Conservation (phyloP, 768 basidiomycete genomes). For the Suillus lakei region DNA sequence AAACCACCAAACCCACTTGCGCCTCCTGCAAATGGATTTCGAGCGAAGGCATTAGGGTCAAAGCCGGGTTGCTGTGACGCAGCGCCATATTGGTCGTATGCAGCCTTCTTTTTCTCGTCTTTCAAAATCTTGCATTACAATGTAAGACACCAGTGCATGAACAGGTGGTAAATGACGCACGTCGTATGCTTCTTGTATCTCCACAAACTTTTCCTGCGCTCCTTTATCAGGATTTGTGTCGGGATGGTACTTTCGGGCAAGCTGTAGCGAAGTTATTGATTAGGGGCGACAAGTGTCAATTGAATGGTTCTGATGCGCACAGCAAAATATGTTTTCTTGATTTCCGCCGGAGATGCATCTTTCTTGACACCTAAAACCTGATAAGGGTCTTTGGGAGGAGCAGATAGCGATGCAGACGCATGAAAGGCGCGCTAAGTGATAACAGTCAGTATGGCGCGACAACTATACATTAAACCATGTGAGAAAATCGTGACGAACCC, state of each 20-base stretch:
- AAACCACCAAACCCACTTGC: constrained; percentile 73
- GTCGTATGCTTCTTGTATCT: constrained; percentile 98
- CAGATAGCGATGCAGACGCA: constrained; percentile 55
- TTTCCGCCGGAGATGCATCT: constrained; percentile 84
- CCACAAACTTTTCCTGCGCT: constrained; percentile 91
- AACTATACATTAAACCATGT: constrained; percentile 45
- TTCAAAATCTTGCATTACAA: constrained; percentile 71
- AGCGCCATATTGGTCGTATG: constrained; percentile 91
- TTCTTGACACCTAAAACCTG: constrained; percentile 85
- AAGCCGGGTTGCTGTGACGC: constrained; percentile 95
- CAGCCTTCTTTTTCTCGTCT: constrained; percentile 90
- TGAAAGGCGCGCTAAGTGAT: constrained; percentile 73
- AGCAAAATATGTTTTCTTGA: constrained; percentile 97
- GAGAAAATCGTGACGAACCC: constrained; percentile 19
- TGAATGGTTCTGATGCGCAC: constrained; percentile 51
- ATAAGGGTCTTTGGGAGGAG: constrained; percentile 84
- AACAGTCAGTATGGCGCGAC: constrained; percentile 24
- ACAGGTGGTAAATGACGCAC: constrained; percentile 49
- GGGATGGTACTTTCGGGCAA: constrained; percentile 97
- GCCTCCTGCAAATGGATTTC: constrained; percentile 52
- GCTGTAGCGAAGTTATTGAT: constrained; percentile 50
- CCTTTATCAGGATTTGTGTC: constrained; percentile 94
- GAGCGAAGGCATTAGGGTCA: constrained; percentile 84
- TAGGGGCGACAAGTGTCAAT: constrained; percentile 18
- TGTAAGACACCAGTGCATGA: constrained; percentile 22